A percentile compares a stretch with the other conserved stretches of the same genome.
Conservation (phyloP, 2,329 filamentous ascomycete genomes). For the Fusarium tuaranense region DNA sequence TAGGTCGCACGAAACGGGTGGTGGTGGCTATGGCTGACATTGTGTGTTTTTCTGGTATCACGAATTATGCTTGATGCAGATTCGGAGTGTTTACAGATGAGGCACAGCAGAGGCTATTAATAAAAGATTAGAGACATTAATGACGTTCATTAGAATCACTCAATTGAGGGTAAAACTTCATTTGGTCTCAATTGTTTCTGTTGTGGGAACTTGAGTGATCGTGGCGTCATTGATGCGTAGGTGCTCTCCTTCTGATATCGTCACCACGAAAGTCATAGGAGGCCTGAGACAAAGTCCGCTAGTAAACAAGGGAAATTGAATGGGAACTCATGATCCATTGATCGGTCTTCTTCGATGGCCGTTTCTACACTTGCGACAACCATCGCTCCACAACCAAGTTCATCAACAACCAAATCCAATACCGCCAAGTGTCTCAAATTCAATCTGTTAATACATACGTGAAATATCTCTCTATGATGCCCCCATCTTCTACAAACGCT, state of each 20-base stretch:
- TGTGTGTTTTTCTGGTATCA: background rate
- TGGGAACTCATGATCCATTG: background rate
- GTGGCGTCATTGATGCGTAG: slow-evolving; percentile 44
- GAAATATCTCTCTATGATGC: slow-evolving; percentile 36
- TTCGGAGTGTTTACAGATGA: background rate
- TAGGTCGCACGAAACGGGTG: slow-evolving; percentile 26
- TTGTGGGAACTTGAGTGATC: slow-evolving; percentile 14
- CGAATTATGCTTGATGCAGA: background rate
- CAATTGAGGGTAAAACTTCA: slow-evolving; percentile 14
- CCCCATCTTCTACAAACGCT: slow-evolving; percentile 35
- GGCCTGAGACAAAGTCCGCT: background rate
- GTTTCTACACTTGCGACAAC: background rate
- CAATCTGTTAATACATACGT: slow-evolving; percentile 25
- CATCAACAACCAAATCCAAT: background rate
- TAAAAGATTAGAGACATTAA: background rate
- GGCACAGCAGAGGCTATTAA: background rate
- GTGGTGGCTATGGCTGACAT: slow-evolving; percentile 26
- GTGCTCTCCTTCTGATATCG: slow-evolving; percentile 31
- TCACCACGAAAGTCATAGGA: background rate
- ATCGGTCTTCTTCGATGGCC: background rate
- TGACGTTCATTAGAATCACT: slow-evolving; percentile 16
- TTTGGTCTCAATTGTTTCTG: background rate
- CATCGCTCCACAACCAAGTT: background rate
- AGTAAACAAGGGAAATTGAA: background rate
- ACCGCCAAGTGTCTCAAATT: background rate